Evolutionary conservation across 2,329 filamentous ascomycete species (phyloP).

Genomic region (Diaporthe vexans): DNA sequence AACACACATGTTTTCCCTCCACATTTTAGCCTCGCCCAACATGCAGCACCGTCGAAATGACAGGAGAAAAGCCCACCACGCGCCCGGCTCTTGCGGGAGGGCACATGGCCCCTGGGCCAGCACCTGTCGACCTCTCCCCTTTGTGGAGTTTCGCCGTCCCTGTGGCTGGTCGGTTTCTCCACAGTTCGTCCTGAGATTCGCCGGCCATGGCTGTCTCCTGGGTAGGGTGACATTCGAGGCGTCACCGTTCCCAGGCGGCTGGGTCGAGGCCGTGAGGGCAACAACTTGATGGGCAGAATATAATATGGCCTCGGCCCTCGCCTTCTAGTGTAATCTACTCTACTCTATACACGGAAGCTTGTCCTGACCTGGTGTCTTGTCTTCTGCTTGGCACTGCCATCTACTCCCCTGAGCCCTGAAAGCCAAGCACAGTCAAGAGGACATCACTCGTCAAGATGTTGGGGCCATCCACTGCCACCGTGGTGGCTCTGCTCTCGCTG

Average conservation of each 20-base stretch:
- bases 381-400: slow-evolving; percentile 15
- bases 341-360: slow-evolving; percentile 3
- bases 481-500: slow-evolving; percentile 40
- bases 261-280: slow-evolving; percentile 1
- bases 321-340: too few species aligned
- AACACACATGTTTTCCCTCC: background rate
- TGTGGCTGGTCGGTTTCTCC: slow-evolving; percentile 6
- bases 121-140: slow-evolving; percentile 6
- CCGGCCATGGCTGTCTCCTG: slow-evolving; percentile 15
- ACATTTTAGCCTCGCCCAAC: slow-evolving; percentile 21
- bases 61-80: slow-evolving; percentile 22
- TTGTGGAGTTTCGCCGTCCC: slow-evolving; percentile 34
- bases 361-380: slow-evolving; percentile 13
- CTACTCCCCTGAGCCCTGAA: slow-evolving; percentile 2
- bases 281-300: background rate
- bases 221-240: slow-evolving; percentile 27
- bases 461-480: slow-evolving; percentile 20
- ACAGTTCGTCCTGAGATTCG: slow-evolving; percentile 28
- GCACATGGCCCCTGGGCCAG: too few species aligned
- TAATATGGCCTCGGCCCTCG: slow-evolving; percentile 11
- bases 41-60: slow-evolving; percentile 22
- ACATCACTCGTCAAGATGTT: slow-evolving; percentile 30
- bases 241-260: slow-evolving; percentile 10
- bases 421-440: background rate
- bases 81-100: too few species aligned